These are phyloP conservation scores for Claviceps purpurea DNA, from an alignment of 2,329 filamentous ascomycete genomes.

Conservation along the genomic window DNA sequence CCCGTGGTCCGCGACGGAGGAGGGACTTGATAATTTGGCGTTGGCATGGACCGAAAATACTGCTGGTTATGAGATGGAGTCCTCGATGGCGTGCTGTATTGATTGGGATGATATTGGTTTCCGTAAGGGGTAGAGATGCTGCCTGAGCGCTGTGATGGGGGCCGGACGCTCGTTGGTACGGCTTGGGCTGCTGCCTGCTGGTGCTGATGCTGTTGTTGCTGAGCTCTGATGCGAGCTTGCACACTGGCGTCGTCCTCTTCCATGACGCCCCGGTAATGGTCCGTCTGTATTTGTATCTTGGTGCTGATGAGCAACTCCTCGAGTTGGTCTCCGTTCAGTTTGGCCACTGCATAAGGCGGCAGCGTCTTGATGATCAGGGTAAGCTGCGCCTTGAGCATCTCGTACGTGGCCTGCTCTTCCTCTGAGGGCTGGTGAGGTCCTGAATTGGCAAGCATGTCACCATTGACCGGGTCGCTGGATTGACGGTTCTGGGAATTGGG, in stretches of 20 bases:
- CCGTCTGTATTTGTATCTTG: conserved; percentile 58
- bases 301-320: conserved; percentile 71
- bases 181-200: conserved; percentile 6
- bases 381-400: conserved; percentile 63
- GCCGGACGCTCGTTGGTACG: conserved; percentile 21
- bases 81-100: conserved; percentile 35
- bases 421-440: conserved; percentile 54
- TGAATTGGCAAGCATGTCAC: conserved; percentile 54
- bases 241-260: conserved; percentile 63
- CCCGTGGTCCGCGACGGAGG: conserved; percentile 19
- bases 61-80: conserved; percentile 30
- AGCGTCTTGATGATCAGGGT: conserved; percentile 59
- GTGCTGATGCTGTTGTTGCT: conserved; percentile 14
- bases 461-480: conserved; percentile 47
- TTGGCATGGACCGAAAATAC: conserved; percentile 26
- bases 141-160: conserved; percentile 21
- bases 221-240: conserved; percentile 34
- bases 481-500: conserved; percentile 50
- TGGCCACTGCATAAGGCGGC: conserved; percentile 75
- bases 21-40: conserved; percentile 29
- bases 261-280: conserved; percentile 65
- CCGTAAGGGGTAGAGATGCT: conserved; percentile 27
- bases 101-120: conserved; percentile 29
- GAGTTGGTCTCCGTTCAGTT: conserved; percentile 75
- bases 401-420: conserved; percentile 49